A percentile compares a stretch with the other conserved stretches of the same genome.
These are phyloP conservation scores for Suhomyces terraborum DNA, from an alignment of 1,139 yeast genomes.

Conservation along the genomic window DNA sequence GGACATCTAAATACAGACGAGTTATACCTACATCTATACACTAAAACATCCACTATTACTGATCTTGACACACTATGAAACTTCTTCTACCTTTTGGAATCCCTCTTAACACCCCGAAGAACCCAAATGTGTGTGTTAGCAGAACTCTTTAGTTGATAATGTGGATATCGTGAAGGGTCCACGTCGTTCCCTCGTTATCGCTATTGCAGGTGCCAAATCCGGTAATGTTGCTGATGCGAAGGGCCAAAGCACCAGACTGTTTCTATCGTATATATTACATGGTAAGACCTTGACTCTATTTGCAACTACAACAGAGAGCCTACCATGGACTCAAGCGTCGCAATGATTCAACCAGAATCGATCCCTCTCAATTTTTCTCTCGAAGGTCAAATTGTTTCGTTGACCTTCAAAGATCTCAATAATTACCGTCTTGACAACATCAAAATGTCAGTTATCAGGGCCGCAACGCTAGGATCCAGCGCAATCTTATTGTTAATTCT, in stretches of 20 bases:
- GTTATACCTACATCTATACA: too few species aligned
- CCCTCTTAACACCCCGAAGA: too few species aligned
- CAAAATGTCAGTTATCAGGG: conserved; percentile 23
- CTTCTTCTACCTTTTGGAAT: too few species aligned
- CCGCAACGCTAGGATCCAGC: conserved; percentile 34
- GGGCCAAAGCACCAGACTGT: too few species aligned
- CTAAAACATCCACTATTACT: too few species aligned
- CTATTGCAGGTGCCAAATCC: neutral
- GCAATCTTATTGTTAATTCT: conserved; percentile 26
- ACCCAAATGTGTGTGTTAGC: too few species aligned
- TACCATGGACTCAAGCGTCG: neutral
- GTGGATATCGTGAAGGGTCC: too few species aligned
- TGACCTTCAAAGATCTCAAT: conserved; percentile 19
- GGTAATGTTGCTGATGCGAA: neutral
- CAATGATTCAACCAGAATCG: neutral
- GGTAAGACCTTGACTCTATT: neutral
- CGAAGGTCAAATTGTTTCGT: conserved; percentile 10
- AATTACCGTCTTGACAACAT: conserved; percentile 12
- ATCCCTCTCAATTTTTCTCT: conserved; percentile 20
- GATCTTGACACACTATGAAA: too few species aligned
- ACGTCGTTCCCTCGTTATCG: neutral
- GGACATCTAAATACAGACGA: too few species aligned
- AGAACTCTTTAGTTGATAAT: too few species aligned
- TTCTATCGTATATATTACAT: neutral
- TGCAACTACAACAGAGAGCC: neutral